Base-by-base conservation (phyloP, 2,329 filamentous ascomycete genomes). In the Venturia aucupariae region DNA sequence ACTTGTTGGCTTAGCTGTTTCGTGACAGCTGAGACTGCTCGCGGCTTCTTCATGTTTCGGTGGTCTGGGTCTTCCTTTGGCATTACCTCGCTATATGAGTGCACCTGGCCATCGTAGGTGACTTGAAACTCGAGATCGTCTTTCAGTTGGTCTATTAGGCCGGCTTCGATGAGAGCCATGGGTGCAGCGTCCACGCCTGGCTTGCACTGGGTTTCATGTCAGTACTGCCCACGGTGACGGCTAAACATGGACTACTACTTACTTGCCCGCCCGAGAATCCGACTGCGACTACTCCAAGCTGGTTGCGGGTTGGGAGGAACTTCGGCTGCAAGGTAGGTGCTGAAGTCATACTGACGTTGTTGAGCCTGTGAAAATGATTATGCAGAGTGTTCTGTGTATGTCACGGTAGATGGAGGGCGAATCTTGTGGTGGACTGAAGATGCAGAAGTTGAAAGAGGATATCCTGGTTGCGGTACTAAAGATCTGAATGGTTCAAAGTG, bases 181-280 rank as follows among this genome's bases (percentile, higher is more conserved):
- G 94, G 94, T 7, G 90, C 94, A 19, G 89, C 90, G 74, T 97
- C 94, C 69, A 97, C 93, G 70, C 94, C 94, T 48, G 87, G 82
- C 79, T 97, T 97, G 79, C 88, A 88, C 90, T 95, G 68, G 35
- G 30, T 27, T 27, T 30, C 35, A n/a, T 22, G 30, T 69, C 62
- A 71, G 65, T 61, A 22, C 10, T 27, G 24, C 11, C 8, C 8
- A 15, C 8, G 22, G 42, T n/a, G 38, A 13, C 30, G 41, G 65
- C 67, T 67, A 65, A 60, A 42, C 54, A 65, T 65, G 57, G 61
- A 57, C 35, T 62, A 57, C 35, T 62, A 71, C 81, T 70, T 86
- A 94, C 92, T 86, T 97, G 94, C 65, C 94, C 94, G 69, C 93
- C 93, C 63, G 92, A 96, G 81, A 97, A 99, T 67, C 93, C 93